Evolutionary conservation across 1,284 basidiomycete genomes (phyloP), one percentile per base, ranked within the genome.

Genomic region (Rhodotorula mucilaginosa): DNA sequence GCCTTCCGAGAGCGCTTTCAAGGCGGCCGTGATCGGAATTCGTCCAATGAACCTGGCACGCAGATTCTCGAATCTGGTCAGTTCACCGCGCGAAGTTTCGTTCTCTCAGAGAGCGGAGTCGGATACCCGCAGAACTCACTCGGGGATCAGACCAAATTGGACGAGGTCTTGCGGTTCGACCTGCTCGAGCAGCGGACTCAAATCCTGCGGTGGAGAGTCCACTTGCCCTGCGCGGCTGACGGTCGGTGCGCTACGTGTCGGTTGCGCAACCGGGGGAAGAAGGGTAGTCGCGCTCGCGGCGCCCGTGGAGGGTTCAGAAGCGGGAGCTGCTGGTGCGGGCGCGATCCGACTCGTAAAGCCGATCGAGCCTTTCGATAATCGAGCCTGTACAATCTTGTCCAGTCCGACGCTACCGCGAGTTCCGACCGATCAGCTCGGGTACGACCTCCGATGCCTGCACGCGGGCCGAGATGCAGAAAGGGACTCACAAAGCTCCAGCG

Each of bases 121-220:
- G 26, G 26, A 26, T 26, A 26, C 26, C 26, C 26, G 26, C 26
- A 60, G 47, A 23, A 72, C 79, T 59, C 61, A 80, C 82, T 97
- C 95, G 15, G 95, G 95, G 69, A 98, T 97, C 74, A 97, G 90
- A 1, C 95, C 94, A 77, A 90, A 97, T 83, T 88, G 87, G 18
- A 91, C 86, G 18, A 97, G 84, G 82, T 97, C 95, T 71, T 80
- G 78, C 31, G 89, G 89, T 78, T 92, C 89, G 26, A 90, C 86
- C 60, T 87, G 81, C 60, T 90, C 87, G 5, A 92, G 81, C 5
- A 86, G 74, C 67, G 87, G 86, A 0, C 81, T 79, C 31, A 82
- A 78, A 44, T 69, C 61, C 52, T 54, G 56, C 58, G 61, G 26
- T 10, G 31, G 18, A 5, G 26, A 16, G 39, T 58, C 39, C 10